Evolutionary conservation across 208 protist genomes (phyloP).

Genomic region (Phytomonas sp.): DNA sequence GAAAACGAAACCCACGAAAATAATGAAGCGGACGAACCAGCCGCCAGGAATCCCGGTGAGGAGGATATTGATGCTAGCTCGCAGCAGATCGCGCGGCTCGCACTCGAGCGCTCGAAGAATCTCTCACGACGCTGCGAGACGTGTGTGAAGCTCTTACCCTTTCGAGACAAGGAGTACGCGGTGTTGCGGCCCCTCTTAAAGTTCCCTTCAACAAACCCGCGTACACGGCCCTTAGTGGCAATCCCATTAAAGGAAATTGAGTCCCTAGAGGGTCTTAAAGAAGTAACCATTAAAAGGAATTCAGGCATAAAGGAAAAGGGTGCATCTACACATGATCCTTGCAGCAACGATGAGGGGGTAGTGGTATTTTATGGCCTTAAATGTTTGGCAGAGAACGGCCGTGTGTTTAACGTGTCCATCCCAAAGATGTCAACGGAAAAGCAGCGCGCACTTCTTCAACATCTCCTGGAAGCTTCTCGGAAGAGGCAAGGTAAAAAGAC

Average conservation of each 20-base stretch:
- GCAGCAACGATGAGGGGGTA: conserved; percentile 5
- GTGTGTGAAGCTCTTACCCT: conserved; percentile 70
- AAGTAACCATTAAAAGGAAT: background rate
- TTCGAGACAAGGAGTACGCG: conserved; percentile 64
- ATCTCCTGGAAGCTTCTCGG: conserved; percentile 37
- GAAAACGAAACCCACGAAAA: background rate
- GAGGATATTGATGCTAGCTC: conserved; percentile 8
- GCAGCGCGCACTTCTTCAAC: conserved; percentile 52
- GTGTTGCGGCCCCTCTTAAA: conserved; percentile 76
- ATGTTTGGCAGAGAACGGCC: conserved; percentile 69
- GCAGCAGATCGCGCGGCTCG: conserved; percentile 17
- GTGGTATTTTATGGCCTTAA: conserved; percentile 77
- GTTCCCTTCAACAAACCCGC: conserved; percentile 55
- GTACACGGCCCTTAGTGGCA: conserved; percentile 41
- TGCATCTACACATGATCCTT: conserved; percentile 1
- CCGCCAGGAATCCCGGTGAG: background rate
- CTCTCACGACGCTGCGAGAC: conserved; percentile 45
- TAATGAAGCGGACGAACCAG: background rate
- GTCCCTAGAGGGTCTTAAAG: conserved; percentile 7
- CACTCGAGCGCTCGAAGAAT: conserved; percentile 18
- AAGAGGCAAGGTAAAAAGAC: conserved; percentile 13
- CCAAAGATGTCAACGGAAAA: conserved; percentile 48
- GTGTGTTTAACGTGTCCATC: conserved; percentile 71
- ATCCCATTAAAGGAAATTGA: conserved; percentile 26
- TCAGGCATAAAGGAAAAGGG: background rate